Evolutionary conservation across 768 basidiomycete species (phyloP).

Genomic region (Psilocybe tampanensis): DNA sequence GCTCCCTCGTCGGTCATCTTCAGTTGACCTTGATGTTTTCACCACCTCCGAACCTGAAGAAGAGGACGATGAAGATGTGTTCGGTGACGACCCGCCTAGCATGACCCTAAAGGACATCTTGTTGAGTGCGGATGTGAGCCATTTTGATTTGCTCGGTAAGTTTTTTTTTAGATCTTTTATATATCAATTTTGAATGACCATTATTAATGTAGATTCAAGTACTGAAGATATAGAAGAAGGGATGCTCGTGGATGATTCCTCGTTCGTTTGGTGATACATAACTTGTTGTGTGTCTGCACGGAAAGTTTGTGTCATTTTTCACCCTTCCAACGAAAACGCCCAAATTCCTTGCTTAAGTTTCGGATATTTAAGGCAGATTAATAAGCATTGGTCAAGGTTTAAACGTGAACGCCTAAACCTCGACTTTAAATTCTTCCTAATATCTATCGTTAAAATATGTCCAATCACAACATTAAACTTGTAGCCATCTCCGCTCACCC

Average conservation of each 20-base stretch:
- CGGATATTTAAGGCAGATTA: too few relatives aligned
- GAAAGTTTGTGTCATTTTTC: too few relatives aligned
- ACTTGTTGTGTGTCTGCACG: too few relatives aligned
- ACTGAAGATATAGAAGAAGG: constrained; percentile 8
- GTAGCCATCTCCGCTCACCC: too few relatives aligned
- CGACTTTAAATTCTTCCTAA: too few relatives aligned
- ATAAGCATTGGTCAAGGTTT: too few relatives aligned
- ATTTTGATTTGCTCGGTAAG: constrained; percentile 41
- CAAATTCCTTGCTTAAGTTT: too few relatives aligned
- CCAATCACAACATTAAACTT: too few relatives aligned
- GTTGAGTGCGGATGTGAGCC: constrained; percentile 37
- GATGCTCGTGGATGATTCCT: constrained; percentile 9
- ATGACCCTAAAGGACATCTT: constrained; percentile 53
- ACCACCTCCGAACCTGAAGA: background rate
- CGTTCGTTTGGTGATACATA: constrained; percentile 14
- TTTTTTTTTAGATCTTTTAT: background rate
- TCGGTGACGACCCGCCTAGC: constrained; percentile 41
- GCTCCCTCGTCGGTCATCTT: background rate
- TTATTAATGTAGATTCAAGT: background rate
- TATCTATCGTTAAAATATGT: too few relatives aligned
- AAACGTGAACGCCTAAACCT: too few relatives aligned
- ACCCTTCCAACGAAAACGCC: too few relatives aligned
- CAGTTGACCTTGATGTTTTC: too few relatives aligned
- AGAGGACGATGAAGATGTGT: constrained; percentile 27
- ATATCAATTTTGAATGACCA: background rate